Conservation (phyloP, 495 filamentous ascomycete species). For the Hypoxylon rickii region DNA sequence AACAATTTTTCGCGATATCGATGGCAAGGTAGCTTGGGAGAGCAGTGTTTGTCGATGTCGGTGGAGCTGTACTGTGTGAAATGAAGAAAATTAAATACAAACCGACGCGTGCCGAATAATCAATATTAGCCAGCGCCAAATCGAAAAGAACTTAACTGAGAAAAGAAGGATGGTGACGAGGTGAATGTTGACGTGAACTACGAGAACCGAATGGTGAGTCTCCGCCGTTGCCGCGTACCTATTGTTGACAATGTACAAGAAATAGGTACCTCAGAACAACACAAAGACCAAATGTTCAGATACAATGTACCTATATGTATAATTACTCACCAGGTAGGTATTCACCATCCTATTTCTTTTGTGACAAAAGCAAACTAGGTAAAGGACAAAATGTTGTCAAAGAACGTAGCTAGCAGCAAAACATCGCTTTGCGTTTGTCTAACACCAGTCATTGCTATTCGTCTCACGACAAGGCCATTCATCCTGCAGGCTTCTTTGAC, state of each 20-base stretch:
- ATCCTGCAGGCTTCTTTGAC: not conserved
- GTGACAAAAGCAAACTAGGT: not conserved
- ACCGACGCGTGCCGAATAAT: not conserved
- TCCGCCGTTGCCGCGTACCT: not conserved
- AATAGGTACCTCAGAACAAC: not conserved
- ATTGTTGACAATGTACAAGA: not conserved
- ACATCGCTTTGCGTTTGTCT: not conserved
- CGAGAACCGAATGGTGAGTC: no score
- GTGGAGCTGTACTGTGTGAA: not conserved
- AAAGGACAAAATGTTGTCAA: not conserved
- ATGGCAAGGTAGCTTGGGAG: not conserved
- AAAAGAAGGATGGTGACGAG: not conserved
- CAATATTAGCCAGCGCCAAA: not conserved
- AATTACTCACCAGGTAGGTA: no score
- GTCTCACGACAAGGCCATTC: conserved; percentile 1
- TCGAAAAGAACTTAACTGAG: not conserved
- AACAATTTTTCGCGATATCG: not conserved
- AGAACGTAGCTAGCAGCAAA: not conserved
- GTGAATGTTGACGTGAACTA: not conserved
- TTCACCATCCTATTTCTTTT: not conserved
- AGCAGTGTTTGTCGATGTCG: not conserved
- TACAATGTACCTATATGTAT: no score
- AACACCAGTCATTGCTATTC: conserved; percentile 1
- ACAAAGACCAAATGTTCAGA: no score
- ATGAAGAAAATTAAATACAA: not conserved